phyloP scores from a whole-genome alignment of 2,329 filamentous ascomycete species.

The Lojkania enalia region DNA sequence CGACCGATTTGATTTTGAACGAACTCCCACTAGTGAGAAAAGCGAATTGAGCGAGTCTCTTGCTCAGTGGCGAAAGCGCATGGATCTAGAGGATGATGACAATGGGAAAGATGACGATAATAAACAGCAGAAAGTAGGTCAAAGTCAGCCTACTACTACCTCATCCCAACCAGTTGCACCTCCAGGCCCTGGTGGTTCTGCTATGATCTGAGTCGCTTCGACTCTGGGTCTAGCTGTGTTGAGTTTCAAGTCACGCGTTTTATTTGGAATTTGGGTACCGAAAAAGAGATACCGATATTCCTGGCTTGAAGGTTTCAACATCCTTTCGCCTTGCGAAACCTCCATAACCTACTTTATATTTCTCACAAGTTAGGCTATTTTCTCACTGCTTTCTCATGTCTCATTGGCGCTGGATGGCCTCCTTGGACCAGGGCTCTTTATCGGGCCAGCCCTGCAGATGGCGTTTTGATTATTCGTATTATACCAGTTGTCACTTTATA shows the following conservation, averaged over 20 bases:
- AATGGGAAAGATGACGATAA: constrained; percentile 12
- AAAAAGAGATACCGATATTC: not conserved
- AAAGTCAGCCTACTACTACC: constrained; percentile 6
- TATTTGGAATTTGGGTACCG: constrained; percentile 1
- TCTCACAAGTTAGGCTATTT: too few relatives aligned
- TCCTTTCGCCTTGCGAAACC: too few relatives aligned
- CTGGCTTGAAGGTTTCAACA: too few relatives aligned
- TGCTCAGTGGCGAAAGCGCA: constrained; percentile 39
- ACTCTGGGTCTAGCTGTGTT: not conserved
- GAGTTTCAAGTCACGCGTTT: too few relatives aligned
- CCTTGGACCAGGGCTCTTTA: too few relatives aligned
- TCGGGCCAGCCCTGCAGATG: too few relatives aligned
- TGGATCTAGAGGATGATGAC: constrained; percentile 35
- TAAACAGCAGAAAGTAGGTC: constrained; percentile 5
- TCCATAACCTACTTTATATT: too few relatives aligned
- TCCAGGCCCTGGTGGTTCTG: constrained; percentile 20
- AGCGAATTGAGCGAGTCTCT: constrained; percentile 38
- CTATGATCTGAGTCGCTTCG: constrained; percentile 20
- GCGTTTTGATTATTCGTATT: too few relatives aligned
- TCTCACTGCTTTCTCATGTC: too few relatives aligned
- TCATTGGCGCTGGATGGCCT: not conserved
- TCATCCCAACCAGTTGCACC: constrained; percentile 10
- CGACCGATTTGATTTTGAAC: constrained; percentile 85
- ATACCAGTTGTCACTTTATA: too few relatives aligned
- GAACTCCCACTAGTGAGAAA: constrained; percentile 43